These are phyloP conservation scores for Huntiella decipiens DNA, from an alignment of 2,329 filamentous ascomycete species.

Conservation along the genomic window DNA sequence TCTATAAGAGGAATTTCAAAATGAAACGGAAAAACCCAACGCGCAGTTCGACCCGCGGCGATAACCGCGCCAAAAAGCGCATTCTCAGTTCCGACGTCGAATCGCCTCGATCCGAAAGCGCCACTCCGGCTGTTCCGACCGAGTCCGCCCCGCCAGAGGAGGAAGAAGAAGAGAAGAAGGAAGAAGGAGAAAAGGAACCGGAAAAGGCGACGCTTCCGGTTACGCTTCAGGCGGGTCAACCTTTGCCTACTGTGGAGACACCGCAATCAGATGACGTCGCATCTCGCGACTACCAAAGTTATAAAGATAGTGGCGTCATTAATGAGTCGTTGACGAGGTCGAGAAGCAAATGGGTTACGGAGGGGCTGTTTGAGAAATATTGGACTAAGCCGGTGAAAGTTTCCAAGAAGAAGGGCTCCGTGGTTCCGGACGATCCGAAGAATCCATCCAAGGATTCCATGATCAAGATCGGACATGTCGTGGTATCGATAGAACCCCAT, in stretches of 20 bases:
- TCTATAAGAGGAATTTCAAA: too few species aligned
- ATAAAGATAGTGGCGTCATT: slow-evolving; percentile 59
- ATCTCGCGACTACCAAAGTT: slow-evolving; percentile 48
- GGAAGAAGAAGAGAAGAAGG: slow-evolving; percentile 17
- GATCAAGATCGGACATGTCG: slow-evolving; percentile 52
- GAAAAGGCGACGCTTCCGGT: slow-evolving; percentile 34
- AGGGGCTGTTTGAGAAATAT: slow-evolving; percentile 58
- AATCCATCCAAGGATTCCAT: slow-evolving; percentile 54
- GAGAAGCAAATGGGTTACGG: slow-evolving; percentile 51
- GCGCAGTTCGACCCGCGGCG: slow-evolving; percentile 39
- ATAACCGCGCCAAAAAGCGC: slow-evolving; percentile 41
- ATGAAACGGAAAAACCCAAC: slow-evolving; percentile 50
- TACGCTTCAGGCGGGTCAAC: slow-evolving; percentile 43
- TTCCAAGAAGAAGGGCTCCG: slow-evolving; percentile 43
- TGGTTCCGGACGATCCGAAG: slow-evolving; percentile 39
- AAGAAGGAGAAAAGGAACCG: slow-evolving; percentile 13
- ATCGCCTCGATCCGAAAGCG: slow-evolving; percentile 14
- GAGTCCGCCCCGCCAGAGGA: slow-evolving; percentile 19
- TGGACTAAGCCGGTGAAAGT: slow-evolving; percentile 59
- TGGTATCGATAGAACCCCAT: slow-evolving; percentile 62
- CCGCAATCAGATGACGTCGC: slow-evolving; percentile 46
- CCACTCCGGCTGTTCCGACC: slow-evolving; percentile 29
- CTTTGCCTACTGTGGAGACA: slow-evolving; percentile 50
- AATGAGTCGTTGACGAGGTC: slow-evolving; percentile 56
- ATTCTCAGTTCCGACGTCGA: slow-evolving; percentile 34